Percentiles rank a stretch among this genome's conserved stretches.
Conservation (phyloP, 2,329 filamentous ascomycete species). For the Diaporthe helianthi region DNA sequence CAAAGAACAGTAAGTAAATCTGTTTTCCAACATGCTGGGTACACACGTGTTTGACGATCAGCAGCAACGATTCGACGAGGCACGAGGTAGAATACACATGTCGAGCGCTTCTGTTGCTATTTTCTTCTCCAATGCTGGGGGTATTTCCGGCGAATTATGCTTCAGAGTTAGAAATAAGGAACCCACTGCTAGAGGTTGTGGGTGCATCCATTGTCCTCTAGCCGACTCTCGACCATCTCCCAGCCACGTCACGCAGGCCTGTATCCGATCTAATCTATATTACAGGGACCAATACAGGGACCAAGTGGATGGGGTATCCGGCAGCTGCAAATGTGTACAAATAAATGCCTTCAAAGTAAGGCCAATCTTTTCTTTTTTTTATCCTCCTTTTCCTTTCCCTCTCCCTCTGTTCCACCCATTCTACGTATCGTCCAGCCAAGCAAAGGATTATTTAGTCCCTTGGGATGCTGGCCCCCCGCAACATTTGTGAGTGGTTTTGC, state of each 20-base stretch:
- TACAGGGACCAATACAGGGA: background rate
- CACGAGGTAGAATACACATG: background rate
- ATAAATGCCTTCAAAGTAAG: background rate
- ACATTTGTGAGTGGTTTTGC: constrained; percentile 9
- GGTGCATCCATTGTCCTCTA: too few species aligned
- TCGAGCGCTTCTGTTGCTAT: background rate
- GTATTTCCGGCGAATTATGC: background rate
- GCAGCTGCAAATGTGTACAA: constrained; percentile 1
- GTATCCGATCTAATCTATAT: constrained; percentile 12
- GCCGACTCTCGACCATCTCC: too few species aligned
- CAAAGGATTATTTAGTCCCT: constrained; percentile 5
- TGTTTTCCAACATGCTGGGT: background rate
- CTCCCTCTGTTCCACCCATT: background rate
- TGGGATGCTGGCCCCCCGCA: background rate
- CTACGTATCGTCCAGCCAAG: background rate
- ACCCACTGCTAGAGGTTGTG: too few species aligned
- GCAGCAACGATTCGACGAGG: too few species aligned
- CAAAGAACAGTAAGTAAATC: background rate
- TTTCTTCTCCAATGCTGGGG: background rate
- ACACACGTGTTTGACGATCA: background rate
- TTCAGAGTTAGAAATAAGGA: too few species aligned
- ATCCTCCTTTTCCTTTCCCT: background rate
- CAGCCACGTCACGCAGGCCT: background rate
- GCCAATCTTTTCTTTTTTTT: background rate
- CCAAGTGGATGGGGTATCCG: background rate